A percentile compares a stretch with the other conserved stretches of the same genome.
These are phyloP conservation scores for Daphne laureola DNA, from an alignment of 441 rosid genomes.

Conservation along the genomic window DNA sequence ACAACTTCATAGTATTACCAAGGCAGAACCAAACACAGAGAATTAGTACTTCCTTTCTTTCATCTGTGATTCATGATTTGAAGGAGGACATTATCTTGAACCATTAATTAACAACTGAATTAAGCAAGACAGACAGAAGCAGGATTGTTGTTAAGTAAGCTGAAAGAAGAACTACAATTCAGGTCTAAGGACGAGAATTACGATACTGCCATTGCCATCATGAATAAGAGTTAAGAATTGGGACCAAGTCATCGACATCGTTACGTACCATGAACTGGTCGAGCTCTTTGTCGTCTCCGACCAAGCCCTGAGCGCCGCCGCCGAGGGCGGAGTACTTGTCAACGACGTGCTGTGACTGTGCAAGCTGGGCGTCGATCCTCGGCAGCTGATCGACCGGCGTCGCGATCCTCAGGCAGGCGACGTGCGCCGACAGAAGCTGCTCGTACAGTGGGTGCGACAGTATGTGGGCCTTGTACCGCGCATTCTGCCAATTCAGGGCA, in stretches of 20 bases:
- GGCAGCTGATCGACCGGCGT: slow-evolving; percentile 98
- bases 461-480: slow-evolving; percentile 79
- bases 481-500: slow-evolving; percentile 78
- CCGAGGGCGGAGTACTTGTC: slow-evolving; percentile 78
- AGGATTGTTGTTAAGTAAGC: too few species aligned
- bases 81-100: too few species aligned
- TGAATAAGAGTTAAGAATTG: too few species aligned
- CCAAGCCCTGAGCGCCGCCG: slow-evolving; percentile 49
- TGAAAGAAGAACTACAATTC: too few species aligned
- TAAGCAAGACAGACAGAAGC: too few species aligned
- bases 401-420: slow-evolving; percentile 86
- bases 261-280: slow-evolving; percentile 88
- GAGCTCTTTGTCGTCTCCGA: slow-evolving; percentile 80
- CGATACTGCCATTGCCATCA: slow-evolving; percentile 6
- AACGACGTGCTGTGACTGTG: slow-evolving; percentile 90
- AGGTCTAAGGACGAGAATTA: neutral
- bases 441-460: slow-evolving; percentile 83
- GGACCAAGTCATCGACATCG: neutral
- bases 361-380: slow-evolving; percentile 92
- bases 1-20: too few species aligned
- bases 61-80: too few species aligned
- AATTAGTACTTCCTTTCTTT: too few species aligned
- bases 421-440: slow-evolving; percentile 90
- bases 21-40: too few species aligned
- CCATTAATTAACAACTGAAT: too few species aligned